Conservation (phyloP, 73 alveolate genomes). For the Tetrahymena malaccensis region DNA sequence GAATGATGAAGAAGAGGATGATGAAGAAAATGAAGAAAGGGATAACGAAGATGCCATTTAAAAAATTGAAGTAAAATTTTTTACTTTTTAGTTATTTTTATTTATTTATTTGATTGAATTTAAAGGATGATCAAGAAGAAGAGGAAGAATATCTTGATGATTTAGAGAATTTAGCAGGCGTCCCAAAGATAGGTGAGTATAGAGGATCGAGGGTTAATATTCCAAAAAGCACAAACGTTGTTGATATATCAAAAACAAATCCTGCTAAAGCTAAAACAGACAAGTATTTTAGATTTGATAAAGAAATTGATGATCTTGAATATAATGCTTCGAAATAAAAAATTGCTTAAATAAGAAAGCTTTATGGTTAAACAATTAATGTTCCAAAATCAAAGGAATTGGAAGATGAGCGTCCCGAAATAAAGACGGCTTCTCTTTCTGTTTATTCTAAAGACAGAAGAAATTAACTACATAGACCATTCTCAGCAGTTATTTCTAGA, state of each 20-base stretch:
- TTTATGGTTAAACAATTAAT: not conserved
- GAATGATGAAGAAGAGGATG: not conserved
- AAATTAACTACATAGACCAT: not conserved
- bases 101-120: not conserved
- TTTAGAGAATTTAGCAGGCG: not conserved
- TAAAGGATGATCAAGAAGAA: not conserved
- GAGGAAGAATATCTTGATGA: not conserved
- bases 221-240: not conserved
- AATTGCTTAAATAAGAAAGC: not conserved
- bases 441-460: not conserved
- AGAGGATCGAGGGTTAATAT: not conserved
- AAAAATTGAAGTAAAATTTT: not conserved
- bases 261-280: not conserved
- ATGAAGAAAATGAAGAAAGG: not conserved
- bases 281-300: not conserved
- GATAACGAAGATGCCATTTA: not conserved
- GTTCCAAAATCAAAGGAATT: not conserved
- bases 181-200: not conserved
- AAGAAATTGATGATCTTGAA: not conserved
- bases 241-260: not conserved
- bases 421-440: not conserved
- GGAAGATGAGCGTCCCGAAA: not conserved
- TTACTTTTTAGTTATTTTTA: not conserved
- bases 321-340: not conserved
- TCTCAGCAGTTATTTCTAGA: not conserved